Evolutionary conservation across 257 asterid genomes (phyloP), one percentile per base, ranked within the genome.

Genomic region (Knoxia roxburghii): DNA sequence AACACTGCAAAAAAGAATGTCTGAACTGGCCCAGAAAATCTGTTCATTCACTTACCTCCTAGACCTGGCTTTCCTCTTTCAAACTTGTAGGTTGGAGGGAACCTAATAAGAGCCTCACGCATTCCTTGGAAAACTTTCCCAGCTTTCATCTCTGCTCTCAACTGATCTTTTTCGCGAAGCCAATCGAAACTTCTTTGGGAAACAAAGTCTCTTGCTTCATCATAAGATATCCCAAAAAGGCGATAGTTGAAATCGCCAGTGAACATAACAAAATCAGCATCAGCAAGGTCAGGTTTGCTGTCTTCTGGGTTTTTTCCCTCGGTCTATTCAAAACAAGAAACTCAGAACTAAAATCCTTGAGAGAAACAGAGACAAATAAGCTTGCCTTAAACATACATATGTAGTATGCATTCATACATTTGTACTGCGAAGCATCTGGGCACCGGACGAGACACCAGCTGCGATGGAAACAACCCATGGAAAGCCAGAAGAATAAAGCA

Each of bases 111-210:
- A 3, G 98, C 99, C 81, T 94, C 99, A 0, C 97, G 89, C 96
- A 94, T 90, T 59, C 99, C 99, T 83, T 90, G 99, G 65, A 94
- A 94, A 43, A 85, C 98, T 79, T 79, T 88, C 49, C 98, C 96
- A 21, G 89, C 86, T 81, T 94, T 86, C 96, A 90, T 94, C 73
- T 90, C 96, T 24, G 88, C 96, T 67, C 96, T 83, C 40, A 94
- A 72, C 69, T 94, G 98, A 75, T 90, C 99, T 71, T 78, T 94
- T 83, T 94, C 98, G 9, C 96, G 89, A 50, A 94, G 96, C 99
- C 99, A 94, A 63, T 90, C 99, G 66, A 94, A 94, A 82, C 96
- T 80, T 83, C 99, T 85, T 64, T 94, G 98, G n/a, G 99, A 94
- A 51, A 94, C 98, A 17, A 94, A 87, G 72, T 94, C 99, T 75